A percentile compares a stretch with the other conserved stretches of the same genome.
phyloP scores from a whole-genome alignment of 1,139 yeast genomes.

The Taphrina flavorubra region DNA sequence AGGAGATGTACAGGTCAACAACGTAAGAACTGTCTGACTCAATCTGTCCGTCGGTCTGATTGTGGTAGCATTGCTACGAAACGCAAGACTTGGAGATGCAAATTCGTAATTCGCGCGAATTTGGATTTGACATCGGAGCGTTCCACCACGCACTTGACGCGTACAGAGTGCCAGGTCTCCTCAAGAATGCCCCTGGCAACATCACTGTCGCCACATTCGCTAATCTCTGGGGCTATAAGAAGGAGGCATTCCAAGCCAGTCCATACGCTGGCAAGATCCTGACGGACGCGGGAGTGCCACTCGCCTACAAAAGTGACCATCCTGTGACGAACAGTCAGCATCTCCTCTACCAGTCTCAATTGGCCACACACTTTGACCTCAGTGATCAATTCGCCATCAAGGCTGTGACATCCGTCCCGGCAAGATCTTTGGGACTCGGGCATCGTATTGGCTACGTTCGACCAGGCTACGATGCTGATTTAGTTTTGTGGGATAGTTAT shows the following conservation, averaged over 20 bases:
- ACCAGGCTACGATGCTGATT: conserved; percentile 34
- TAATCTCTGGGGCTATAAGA: conserved; percentile 31
- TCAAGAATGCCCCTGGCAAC: conserved; percentile 24
- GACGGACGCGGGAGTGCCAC: conserved; percentile 23
- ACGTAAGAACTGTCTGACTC: not conserved
- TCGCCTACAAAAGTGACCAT: conserved; percentile 34
- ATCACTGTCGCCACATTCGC: conserved; percentile 28
- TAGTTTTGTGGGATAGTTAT: conserved; percentile 27
- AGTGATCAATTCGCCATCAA: conserved; percentile 24
- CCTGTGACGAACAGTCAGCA: conserved; percentile 28
- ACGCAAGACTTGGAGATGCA: conserved; percentile 26
- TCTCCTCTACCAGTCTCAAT: conserved; percentile 16
- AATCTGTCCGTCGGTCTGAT: no score
- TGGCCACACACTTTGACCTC: conserved; percentile 21
- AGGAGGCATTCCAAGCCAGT: conserved; percentile 29
- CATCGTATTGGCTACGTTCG: conserved; percentile 25
- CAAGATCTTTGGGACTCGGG: conserved; percentile 22
- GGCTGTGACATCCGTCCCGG: conserved; percentile 31
- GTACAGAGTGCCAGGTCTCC: conserved; percentile 19
- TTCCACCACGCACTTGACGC: conserved; percentile 33
- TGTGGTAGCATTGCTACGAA: conserved; percentile 25
- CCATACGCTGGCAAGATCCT: conserved; percentile 32
- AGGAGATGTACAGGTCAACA: conserved; percentile 32
- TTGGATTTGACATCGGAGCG: conserved; percentile 28
- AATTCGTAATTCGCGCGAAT: conserved; percentile 21